Percentiles rank a stretch among this genome's conserved stretches.
Conservation (phyloP, 2,329 filamentous ascomycete species). For the Aspergillus vadensis region DNA sequence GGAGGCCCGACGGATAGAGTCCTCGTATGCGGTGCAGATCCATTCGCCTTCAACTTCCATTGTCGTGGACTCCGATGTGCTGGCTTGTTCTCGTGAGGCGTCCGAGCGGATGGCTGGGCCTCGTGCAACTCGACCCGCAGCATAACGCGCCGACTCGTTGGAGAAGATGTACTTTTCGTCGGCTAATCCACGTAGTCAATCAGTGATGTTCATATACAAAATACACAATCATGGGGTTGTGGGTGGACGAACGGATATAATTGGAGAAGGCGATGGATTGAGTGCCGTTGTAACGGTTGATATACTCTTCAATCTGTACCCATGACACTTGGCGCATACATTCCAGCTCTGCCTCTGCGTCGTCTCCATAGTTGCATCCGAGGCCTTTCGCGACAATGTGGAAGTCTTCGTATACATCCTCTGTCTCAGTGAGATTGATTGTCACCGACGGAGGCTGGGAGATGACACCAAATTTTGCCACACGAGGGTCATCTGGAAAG, state of each 20-base stretch:
- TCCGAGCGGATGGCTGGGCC: conserved; percentile 26
- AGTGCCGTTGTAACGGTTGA: conserved; percentile 26
- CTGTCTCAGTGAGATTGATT: conserved; percentile 12
- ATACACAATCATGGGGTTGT: too few relatives aligned
- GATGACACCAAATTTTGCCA: conserved; percentile 18
- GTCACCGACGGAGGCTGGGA: conserved; percentile 25
- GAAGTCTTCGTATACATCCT: conserved; percentile 6
- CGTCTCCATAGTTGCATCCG: background rate
- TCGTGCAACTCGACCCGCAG: background rate
- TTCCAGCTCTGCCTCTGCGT: background rate
- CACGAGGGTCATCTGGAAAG: conserved; percentile 22
- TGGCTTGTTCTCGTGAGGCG: conserved; percentile 17
- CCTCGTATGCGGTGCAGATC: conserved; percentile 12
- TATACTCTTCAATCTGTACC: conserved; percentile 29
- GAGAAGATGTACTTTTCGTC: conserved; percentile 33
- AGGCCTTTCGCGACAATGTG: background rate
- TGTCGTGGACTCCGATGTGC: conserved; percentile 15
- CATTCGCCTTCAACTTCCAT: conserved; percentile 5
- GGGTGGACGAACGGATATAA: background rate
- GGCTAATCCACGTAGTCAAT: conserved; percentile 1
- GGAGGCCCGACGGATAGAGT: conserved; percentile 10
- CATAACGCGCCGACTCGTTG: conserved; percentile 15
- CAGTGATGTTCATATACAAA: too few relatives aligned
- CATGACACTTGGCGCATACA: conserved; percentile 8
- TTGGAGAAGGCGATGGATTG: conserved; percentile 24